These are phyloP conservation scores for Coelastrella sp. DNA, from an alignment of 139 green algal species.

Conservation along the genomic window DNA sequence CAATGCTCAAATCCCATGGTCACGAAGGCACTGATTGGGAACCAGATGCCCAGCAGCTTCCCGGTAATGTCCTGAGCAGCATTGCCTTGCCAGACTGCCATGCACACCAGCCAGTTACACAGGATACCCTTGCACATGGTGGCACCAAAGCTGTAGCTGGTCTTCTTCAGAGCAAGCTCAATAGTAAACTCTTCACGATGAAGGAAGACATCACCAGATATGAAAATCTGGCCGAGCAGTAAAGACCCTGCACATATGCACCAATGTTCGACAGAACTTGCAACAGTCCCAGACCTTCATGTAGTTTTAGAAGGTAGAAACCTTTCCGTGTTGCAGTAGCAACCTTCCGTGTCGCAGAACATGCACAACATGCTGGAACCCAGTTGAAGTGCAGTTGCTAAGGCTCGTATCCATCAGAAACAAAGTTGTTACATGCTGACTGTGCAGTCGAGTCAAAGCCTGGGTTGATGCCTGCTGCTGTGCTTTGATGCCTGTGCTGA, in stretches of 20 bases:
- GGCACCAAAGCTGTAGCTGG: constrained; percentile 25
- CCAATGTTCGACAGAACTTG: no score
- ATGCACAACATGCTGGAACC: no score
- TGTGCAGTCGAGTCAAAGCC: no score
- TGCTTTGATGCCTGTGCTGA: neutral
- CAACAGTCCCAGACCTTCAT: neutral
- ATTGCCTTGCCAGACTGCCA: constrained; percentile 82
- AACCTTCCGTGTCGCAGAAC: no score
- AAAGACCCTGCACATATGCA: constrained; percentile 39
- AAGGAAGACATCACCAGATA: constrained; percentile 45
- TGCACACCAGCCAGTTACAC: constrained; percentile 91
- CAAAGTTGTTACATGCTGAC: no score
- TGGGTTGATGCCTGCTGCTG: no score
- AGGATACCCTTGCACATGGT: constrained; percentile 76
- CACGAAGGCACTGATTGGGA: constrained; percentile 85
- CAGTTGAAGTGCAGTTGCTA: no score
- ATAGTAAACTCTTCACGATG: constrained; percentile 27
- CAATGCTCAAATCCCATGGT: constrained; percentile 81
- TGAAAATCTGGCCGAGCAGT: constrained; percentile 44
- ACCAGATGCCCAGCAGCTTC: constrained; percentile 78
- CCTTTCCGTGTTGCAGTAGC: no score
- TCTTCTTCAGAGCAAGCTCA: constrained; percentile 45
- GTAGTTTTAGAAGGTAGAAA: neutral
- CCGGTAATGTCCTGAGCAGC: constrained; percentile 66
- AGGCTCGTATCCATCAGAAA: no score